Conservation (phyloP, 179 eudicot species). For the Carnegiea gigantea region DNA sequence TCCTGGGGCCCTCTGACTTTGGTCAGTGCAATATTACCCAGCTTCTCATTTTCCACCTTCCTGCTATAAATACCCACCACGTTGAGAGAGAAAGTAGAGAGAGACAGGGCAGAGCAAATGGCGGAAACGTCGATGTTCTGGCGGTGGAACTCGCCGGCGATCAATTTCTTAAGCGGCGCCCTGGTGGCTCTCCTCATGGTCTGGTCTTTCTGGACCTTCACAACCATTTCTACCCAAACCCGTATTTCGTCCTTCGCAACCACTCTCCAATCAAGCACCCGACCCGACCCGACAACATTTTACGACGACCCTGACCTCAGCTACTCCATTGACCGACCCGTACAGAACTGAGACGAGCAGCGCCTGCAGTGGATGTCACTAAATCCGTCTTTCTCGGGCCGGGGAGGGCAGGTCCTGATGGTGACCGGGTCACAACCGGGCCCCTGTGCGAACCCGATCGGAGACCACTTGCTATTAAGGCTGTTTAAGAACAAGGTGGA, state of each 20-base stretch:
- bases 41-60: background rate
- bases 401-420: constrained; percentile 26
- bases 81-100: background rate
- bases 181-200: constrained; percentile 42
- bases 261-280: constrained; percentile 25
- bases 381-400: constrained; percentile 18
- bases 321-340: constrained; percentile 22
- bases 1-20: too few species aligned
- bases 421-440: constrained; percentile 47
- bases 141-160: constrained; percentile 34
- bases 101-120: background rate
- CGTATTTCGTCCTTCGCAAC: constrained; percentile 12
- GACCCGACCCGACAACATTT: constrained; percentile 37
- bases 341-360: constrained; percentile 42
- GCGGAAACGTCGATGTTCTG: background rate
- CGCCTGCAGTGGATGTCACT: constrained; percentile 29
- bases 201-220: constrained; percentile 52
- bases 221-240: constrained; percentile 17
- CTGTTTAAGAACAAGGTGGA: constrained; percentile 48
- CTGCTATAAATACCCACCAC: background rate
- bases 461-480: constrained; percentile 37
- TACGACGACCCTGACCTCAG: constrained; percentile 40
- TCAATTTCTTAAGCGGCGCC: constrained; percentile 37
- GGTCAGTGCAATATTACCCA: background rate
- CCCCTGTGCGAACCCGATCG: constrained; percentile 31